Conservation (phyloP, 495 filamentous ascomycete species). For the Thozetella sp. region DNA sequence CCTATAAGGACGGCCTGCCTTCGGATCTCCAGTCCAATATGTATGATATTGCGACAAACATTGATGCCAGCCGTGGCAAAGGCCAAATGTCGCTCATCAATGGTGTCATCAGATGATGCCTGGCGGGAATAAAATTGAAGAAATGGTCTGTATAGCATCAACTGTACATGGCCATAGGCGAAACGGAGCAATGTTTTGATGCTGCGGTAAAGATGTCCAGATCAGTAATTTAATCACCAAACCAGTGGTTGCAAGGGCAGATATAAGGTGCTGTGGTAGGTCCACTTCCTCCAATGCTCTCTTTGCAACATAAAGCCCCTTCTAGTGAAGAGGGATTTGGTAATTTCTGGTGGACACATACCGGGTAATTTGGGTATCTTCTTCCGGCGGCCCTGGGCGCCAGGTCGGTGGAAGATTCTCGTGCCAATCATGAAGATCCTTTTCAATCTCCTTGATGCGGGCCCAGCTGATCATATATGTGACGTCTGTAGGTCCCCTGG, state of each 20-base stretch:
- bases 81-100: conserved; percentile 84
- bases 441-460: conserved; percentile 87
- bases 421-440: conserved; percentile 83
- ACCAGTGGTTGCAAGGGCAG: too few relatives aligned
- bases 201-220: conserved; percentile 39
- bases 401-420: conserved; percentile 75
- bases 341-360: too few relatives aligned
- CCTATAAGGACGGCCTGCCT: conserved; percentile 80
- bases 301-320: too few relatives aligned
- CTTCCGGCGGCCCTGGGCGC: conserved; percentile 74
- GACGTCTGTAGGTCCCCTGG: conserved; percentile 24
- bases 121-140: conserved; percentile 87
- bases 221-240: conserved; percentile 7
- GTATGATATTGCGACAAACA: conserved; percentile 91
- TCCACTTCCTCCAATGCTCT: too few relatives aligned
- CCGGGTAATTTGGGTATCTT: conserved; percentile 73
- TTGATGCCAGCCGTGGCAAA: conserved; percentile 90
- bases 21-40: conserved; percentile 89
- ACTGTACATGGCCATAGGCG: conserved; percentile 87
- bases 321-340: too few relatives aligned
- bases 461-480: conserved; percentile 86
- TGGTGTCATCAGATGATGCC: conserved; percentile 58
- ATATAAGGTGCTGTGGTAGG: too few relatives aligned
- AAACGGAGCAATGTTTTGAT: conserved; percentile 86
- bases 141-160: conserved; percentile 95